Base-by-base conservation (phyloP, 169 alveolate genomes). In the Cryptosporidium ryanae region DNA sequence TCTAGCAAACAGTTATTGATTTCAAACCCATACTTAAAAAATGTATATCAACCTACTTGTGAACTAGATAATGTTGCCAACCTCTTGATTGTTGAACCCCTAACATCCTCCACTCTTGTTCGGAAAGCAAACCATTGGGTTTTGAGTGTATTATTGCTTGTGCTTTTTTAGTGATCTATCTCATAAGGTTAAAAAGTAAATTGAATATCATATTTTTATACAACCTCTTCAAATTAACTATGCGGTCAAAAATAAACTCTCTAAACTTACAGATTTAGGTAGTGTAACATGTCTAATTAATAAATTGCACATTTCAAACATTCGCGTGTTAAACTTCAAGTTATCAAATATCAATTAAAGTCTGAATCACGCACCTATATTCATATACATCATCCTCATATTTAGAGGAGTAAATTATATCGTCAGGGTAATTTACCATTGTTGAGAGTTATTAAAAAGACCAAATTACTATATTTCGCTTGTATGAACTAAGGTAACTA, bases 401-500 rank as follows among this genome's bases (percentile, higher is more conserved):
- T 89, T 95, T 96, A 23, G 94, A 97, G 8, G 95, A 90, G 84
- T 96, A 96, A 91, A 94, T 96, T 54, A 95, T 95, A 55, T 95
- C 96, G 46, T 93, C 94, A 23, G 94, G 94, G 83, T 82, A 92
- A 32, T 89, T 90, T 12, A 90, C 90, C 94, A 90, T 90, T 1
- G 5, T 52, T n/a, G 5, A 4, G 13, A 52, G 5, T 52, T 12
- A 52, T n/a, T 52, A 52, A 4, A 6, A 52, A 52, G 13, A 52
- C 0, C 21, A 4, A 0, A 52, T 0, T 21, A 52, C 63, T n/a
- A 5, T 46, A 12, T 52, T 17, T 52, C 21, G 13, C 27, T 52
- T 4, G 2, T 52, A 21, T 4, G 63, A 52, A 12, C 63, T n/a
- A 12, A 52, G 5, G 13, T 52, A 52, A 52, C 5, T 52, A 6